Percentiles rank a stretch among this genome's conserved stretches.
These are phyloP conservation scores for Chytridium lagenaria DNA, from an alignment of 371 early-diverging fungal genomes.

Conservation along the genomic window DNA sequence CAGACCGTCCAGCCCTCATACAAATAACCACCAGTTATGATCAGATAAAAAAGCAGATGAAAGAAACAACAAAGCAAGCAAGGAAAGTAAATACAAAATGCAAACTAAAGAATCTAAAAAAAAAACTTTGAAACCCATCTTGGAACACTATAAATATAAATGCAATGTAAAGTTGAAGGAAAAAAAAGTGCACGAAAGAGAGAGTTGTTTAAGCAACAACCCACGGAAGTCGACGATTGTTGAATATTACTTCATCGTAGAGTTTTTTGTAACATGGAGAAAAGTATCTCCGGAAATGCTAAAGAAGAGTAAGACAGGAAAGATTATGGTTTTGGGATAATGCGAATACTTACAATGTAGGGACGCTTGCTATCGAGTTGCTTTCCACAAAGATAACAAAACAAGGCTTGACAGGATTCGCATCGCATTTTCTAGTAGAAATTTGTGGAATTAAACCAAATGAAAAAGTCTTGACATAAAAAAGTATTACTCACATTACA, in stretches of 20 bases:
- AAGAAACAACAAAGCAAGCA: background rate
- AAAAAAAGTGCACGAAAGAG: background rate
- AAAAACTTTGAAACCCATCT: background rate
- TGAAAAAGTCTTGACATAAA: background rate
- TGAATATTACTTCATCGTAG: slow-evolving; percentile 2
- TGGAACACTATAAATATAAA: background rate
- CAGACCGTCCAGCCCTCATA: too few relatives aligned
- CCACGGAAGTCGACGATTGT: background rate
- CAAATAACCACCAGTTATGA: too few relatives aligned
- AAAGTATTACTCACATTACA: slow-evolving; percentile 27
- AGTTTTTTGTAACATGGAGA: slow-evolving; percentile 33
- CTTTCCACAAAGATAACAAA: slow-evolving; percentile 33
- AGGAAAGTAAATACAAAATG: background rate
- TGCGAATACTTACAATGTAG: background rate
- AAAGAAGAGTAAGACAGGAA: background rate
- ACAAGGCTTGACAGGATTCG: slow-evolving; percentile 30
- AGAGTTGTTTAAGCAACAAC: background rate
- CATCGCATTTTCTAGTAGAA: slow-evolving; percentile 39
- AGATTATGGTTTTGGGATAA: background rate
- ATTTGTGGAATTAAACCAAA: background rate
- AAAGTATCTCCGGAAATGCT: slow-evolving; percentile 23
- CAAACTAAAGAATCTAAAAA: background rate
- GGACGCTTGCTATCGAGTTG: slow-evolving; percentile 24
- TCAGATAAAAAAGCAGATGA: background rate
- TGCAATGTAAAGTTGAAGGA: background rate